These are phyloP conservation scores for Clonostachys byssicola DNA, from an alignment of 2,329 filamentous ascomycete species.

Conservation along the genomic window DNA sequence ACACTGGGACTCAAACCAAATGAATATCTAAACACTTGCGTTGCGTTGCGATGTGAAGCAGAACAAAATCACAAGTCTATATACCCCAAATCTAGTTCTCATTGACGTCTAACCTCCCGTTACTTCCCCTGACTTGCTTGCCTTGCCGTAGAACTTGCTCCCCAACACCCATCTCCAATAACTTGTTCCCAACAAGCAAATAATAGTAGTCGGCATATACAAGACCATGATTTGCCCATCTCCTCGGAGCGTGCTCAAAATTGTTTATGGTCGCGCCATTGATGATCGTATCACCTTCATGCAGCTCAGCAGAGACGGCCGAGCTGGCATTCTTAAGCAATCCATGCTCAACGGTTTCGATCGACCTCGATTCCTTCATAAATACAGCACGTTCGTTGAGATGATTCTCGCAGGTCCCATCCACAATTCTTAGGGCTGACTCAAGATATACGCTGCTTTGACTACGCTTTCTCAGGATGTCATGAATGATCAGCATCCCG, in stretches of 20 bases:
- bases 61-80: too few species aligned
- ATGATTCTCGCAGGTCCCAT: background rate
- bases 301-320: constrained; percentile 8
- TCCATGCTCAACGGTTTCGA: constrained; percentile 16
- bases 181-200: constrained; percentile 34
- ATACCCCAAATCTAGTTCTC: too few species aligned
- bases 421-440: constrained; percentile 1
- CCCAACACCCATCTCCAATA: constrained; percentile 21
- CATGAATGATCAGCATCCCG: constrained; percentile 28
- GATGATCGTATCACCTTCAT: constrained; percentile 33
- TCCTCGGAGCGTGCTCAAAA: constrained; percentile 35
- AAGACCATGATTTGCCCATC: constrained; percentile 38
- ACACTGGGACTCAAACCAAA: too few species aligned
- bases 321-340: background rate
- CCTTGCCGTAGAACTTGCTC: too few species aligned
- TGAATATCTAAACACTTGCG: too few species aligned
- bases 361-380: background rate
- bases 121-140: too few species aligned
- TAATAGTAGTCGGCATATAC: constrained; percentile 47
- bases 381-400: background rate
- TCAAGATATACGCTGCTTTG: background rate
- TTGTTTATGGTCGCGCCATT: constrained; percentile 40
- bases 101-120: too few species aligned
- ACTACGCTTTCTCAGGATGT: constrained; percentile 11
- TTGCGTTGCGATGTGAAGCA: too few species aligned